Conservation (phyloP, 768 basidiomycete genomes). For the Mycena chlorophos region DNA sequence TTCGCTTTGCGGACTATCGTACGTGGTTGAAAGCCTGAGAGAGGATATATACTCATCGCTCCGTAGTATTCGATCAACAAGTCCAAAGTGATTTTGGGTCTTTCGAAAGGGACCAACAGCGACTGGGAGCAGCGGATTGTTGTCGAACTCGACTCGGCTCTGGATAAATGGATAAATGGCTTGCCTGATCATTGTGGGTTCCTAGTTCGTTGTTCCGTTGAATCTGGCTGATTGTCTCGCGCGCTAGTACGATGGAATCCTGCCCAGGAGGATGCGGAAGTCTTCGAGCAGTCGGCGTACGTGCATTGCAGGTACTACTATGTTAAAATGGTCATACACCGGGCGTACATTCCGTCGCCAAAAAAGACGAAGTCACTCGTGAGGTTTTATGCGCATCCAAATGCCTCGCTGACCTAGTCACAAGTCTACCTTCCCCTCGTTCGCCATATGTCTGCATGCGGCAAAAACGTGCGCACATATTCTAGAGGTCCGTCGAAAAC, state of each 20-base stretch:
- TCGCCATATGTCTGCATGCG: slow-evolving; percentile 86
- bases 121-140: slow-evolving; percentile 68
- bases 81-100: slow-evolving; percentile 52
- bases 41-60: not conserved
- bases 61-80: slow-evolving; percentile 76
- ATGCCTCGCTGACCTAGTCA: not conserved
- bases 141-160: slow-evolving; percentile 68
- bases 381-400: not conserved
- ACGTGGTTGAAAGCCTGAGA: slow-evolving; percentile 21
- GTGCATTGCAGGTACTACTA: slow-evolving; percentile 49
- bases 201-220: slow-evolving; percentile 43
- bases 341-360: slow-evolving; percentile 74
- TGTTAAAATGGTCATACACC: slow-evolving; percentile 72
- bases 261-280: slow-evolving; percentile 34
- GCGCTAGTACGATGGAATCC: slow-evolving; percentile 45
- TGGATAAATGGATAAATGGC: slow-evolving; percentile 78
- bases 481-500: slow-evolving; percentile 50
- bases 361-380: slow-evolving; percentile 40
- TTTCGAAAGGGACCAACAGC: slow-evolving; percentile 35
- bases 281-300: slow-evolving; percentile 58
- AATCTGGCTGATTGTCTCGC: slow-evolving; percentile 48
- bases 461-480: slow-evolving; percentile 76
- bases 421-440: slow-evolving; percentile 47
- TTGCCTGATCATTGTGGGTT: slow-evolving; percentile 56
- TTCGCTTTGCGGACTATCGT: slow-evolving; percentile 62